phyloP scores from a whole-genome alignment of 1,284 basidiomycete genomes.

The Trichosporon faecale region DNA sequence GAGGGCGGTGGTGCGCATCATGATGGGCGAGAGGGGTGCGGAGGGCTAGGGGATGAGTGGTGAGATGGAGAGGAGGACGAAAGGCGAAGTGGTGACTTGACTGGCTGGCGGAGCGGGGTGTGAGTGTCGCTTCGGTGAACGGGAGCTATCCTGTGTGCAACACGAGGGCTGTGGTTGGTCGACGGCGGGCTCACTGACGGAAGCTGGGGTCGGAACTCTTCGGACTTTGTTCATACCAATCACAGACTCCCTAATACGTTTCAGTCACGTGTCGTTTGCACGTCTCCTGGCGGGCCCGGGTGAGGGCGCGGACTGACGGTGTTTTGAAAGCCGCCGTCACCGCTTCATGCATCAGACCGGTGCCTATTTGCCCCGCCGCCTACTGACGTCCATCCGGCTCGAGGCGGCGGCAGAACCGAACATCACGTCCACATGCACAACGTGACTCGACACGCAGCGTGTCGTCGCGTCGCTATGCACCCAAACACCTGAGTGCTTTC shows the following conservation, averaged over 20 bases:
- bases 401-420: neutral
- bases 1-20: slow-evolving; percentile 28
- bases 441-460: neutral
- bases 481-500: too few relatives aligned
- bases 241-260: neutral
- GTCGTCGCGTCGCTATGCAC: neutral
- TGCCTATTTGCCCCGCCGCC: neutral
- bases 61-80: slow-evolving; percentile 11
- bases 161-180: neutral
- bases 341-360: neutral
- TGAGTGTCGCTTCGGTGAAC: neutral
- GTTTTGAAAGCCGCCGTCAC: slow-evolving; percentile 8
- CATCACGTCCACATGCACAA: neutral
- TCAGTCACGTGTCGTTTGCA: neutral
- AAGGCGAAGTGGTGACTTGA: slow-evolving; percentile 9
- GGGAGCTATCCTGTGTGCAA: slow-evolving; percentile 5
- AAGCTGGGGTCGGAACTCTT: slow-evolving; percentile 3
- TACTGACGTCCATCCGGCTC: too few relatives aligned
- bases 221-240: neutral
- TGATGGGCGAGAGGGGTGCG: slow-evolving; percentile 8
- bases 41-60: slow-evolving; percentile 12
- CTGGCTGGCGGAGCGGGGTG: neutral
- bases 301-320: neutral
- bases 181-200: neutral
- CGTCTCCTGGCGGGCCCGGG: neutral